Conservation (phyloP, 2,329 filamentous ascomycete species). For the Pestalotiopsis fici region DNA sequence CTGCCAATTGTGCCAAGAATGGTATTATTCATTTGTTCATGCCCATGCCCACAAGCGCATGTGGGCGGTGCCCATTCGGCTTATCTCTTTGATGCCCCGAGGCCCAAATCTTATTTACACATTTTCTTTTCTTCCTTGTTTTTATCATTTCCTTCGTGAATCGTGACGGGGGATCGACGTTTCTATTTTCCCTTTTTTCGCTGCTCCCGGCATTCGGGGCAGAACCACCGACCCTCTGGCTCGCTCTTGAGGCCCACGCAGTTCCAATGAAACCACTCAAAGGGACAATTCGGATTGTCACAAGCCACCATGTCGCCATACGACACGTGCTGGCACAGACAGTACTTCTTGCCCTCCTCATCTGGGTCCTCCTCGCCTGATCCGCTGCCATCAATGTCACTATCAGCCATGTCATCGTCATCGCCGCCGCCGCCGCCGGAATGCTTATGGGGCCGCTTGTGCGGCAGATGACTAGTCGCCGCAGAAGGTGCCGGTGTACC, state of each 20-base stretch:
- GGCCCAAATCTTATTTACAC: background rate
- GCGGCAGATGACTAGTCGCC: conserved; percentile 8
- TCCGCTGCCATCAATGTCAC: conserved; percentile 51
- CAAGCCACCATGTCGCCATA: conserved; percentile 89
- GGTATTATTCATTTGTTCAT: too few species aligned
- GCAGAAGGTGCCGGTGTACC: conserved; percentile 27
- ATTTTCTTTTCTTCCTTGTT: background rate
- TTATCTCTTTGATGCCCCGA: background rate
- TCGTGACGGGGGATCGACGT: background rate
- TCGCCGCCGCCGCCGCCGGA: conserved; percentile 9
- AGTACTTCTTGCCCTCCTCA: conserved; percentile 79
- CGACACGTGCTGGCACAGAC: conserved; percentile 79
- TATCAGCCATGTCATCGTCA: conserved; percentile 29
- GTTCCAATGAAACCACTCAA: conserved; percentile 87
- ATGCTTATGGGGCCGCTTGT: conserved; percentile 15
- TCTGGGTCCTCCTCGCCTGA: conserved; percentile 63
- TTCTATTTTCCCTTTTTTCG: conserved; percentile 39
- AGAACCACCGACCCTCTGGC: conserved; percentile 69
- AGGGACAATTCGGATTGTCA: conserved; percentile 79
- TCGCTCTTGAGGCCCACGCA: conserved; percentile 70
- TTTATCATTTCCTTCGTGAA: background rate
- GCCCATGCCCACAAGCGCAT: background rate
- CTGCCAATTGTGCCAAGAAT: too few species aligned
- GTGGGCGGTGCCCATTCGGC: background rate
- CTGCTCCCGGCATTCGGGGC: conserved; percentile 60